Evolutionary conservation across 345 rosid genomes (phyloP).

Genomic region (Melaleuca alternifolia): DNA sequence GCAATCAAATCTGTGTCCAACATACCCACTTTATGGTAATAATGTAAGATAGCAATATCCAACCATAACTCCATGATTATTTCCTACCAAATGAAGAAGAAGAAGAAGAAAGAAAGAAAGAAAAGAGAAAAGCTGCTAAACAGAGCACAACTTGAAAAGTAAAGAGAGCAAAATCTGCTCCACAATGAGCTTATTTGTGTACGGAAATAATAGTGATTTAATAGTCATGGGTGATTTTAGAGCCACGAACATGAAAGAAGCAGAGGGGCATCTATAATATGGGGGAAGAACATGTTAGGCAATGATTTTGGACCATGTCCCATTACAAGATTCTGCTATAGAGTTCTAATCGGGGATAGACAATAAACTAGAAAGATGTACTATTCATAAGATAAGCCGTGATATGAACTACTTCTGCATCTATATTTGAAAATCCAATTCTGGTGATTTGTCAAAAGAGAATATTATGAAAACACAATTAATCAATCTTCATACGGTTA

Average conservation of each 20-base stretch:
- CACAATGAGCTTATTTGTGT: neutral
- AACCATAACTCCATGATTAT: slow-evolving; percentile 6
- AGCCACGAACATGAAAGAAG: neutral
- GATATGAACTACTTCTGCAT: neutral
- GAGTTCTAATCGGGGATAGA: neutral
- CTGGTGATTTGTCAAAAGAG: neutral
- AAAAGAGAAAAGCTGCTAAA: neutral
- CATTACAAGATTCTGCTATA: neutral
- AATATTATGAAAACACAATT: neutral
- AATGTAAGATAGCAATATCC: slow-evolving; percentile 24
- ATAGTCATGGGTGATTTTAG: neutral
- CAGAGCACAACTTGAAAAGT: neutral
- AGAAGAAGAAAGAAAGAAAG: too few species aligned
- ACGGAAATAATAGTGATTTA: slow-evolving; percentile 28
- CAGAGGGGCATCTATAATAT: neutral
- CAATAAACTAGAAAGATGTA: neutral
- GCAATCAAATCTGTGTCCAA: slow-evolving; percentile 13
- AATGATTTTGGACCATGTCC: neutral
- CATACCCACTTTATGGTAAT: slow-evolving; percentile 24
- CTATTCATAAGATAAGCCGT: neutral
- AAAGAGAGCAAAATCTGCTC: neutral
- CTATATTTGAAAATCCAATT: neutral
- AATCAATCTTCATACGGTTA: neutral
- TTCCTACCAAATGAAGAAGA: slow-evolving; percentile 16
- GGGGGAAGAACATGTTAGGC: neutral